Evolutionary conservation across 179 eudicot species (phyloP).

Genomic region (Patellifolia procumbens): DNA sequence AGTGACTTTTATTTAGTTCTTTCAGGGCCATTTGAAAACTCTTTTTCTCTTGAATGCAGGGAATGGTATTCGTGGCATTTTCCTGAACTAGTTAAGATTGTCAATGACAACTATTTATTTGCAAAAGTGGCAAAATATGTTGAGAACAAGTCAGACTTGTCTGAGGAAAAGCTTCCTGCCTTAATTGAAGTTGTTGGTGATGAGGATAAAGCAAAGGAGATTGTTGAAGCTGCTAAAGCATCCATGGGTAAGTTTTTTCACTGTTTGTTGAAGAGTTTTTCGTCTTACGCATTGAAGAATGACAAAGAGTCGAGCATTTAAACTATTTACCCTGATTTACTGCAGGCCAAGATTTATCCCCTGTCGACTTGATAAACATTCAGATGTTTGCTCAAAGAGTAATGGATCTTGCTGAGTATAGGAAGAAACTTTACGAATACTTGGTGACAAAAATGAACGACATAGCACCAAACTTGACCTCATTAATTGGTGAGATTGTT

Average conservation of each 20-base stretch:
- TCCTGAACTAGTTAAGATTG: slow-evolving; percentile 86
- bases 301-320: not conserved
- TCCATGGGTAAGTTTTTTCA: slow-evolving; percentile 74
- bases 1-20: not conserved
- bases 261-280: not conserved
- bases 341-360: slow-evolving; percentile 91
- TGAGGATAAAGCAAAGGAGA: slow-evolving; percentile 97
- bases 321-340: slow-evolving; percentile 11
- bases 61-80: slow-evolving; percentile 99
- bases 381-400: slow-evolving; percentile 88
- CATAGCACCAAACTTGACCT: slow-evolving; percentile 95
- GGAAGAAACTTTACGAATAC: slow-evolving; percentile 85
- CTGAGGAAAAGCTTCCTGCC: slow-evolving; percentile 68
- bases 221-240: slow-evolving; percentile 93
- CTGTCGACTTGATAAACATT: slow-evolving; percentile 87
- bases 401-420: slow-evolving; percentile 89
- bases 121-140: slow-evolving; percentile 80
- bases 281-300: not conserved
- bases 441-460: slow-evolving; percentile 87
- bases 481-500: slow-evolving; percentile 91
- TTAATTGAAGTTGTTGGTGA: slow-evolving; percentile 78
- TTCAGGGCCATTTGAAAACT: not conserved
- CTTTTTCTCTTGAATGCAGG: slow-evolving; percentile 39
- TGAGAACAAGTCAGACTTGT: slow-evolving; percentile 72
- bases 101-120: slow-evolving; percentile 85